Base-by-base conservation (phyloP, 768 basidiomycete species). In the Amanita pallidorosea region DNA sequence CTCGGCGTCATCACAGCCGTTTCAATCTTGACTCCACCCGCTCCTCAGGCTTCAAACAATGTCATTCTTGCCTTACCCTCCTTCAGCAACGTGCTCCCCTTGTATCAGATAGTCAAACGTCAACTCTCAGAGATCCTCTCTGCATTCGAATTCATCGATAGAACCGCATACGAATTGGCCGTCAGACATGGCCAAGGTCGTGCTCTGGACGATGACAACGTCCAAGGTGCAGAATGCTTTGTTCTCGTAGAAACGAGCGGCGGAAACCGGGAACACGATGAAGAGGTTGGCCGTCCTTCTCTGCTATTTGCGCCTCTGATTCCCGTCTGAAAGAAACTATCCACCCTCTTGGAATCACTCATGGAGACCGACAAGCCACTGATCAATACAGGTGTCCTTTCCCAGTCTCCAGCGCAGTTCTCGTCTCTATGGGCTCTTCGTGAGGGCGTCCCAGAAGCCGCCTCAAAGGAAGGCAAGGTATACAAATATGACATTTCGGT, bases 401-500 rank as follows among this genome's bases (percentile, higher is more conserved):
- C 96, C 1, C 93, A 97, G 60, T 87, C 85, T 25, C 85, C 90
- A 18, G 78, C 85, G 0, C 95, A 99, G 63, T 90, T 94, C 60
- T 77, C 83, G 1, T 84, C 87, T 0, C 67, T 99, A 1, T 98
- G 96, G 96, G 80, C 83, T 0, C 71, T 97, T 17, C 85, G 95
- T 23, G 96, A 99, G 68, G 83, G 88, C 13, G 75, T 98, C 22
- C 81, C 96, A 2, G 96, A 99, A 65, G 88, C 92, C 4, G 78
- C 88, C 4, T 87, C 88, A 35, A 97, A 97, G 63, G 83, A 90
- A 63, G 96, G 96, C 38, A 92, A 91, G 58, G 82, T 85, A 5
- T 98, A 97, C 73, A 99, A 99, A 69, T 99, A 98, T 62, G 93
- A 96, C 60, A 79, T 99, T 41, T 92, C 89, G 9, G 79, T 98